Percentiles rank a stretch among this genome's conserved stretches.
These are phyloP conservation scores for Polyplosphaeria fusca DNA, from an alignment of 495 filamentous ascomycete species.

Conservation along the genomic window DNA sequence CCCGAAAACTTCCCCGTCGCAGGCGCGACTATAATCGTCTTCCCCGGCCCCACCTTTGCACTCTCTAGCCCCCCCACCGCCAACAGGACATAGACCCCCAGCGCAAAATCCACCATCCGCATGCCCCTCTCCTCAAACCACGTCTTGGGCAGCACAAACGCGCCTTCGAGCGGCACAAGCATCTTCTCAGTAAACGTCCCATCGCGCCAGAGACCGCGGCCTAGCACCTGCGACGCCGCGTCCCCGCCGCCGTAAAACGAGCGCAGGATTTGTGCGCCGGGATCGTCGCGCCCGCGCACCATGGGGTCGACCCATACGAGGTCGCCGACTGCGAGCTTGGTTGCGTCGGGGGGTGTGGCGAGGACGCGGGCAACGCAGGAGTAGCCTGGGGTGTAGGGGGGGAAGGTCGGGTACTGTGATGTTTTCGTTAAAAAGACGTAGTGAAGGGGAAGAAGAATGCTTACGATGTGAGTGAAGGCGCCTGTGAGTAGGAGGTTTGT, in stretches of 20 bases:
- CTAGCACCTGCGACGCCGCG: slow-evolving; percentile 35
- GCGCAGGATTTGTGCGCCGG: slow-evolving; percentile 38
- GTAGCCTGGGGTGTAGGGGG: slow-evolving; percentile 31
- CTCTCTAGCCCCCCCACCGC: slow-evolving; percentile 53
- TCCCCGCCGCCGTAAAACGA: slow-evolving; percentile 39
- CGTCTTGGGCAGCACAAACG: slow-evolving; percentile 44
- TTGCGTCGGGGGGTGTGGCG: slow-evolving; percentile 48
- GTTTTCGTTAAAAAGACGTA: too few species aligned
- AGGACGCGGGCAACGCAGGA: slow-evolving; percentile 48
- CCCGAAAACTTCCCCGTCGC: slow-evolving; percentile 39
- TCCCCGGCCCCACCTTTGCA: slow-evolving; percentile 45
- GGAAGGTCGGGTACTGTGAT: slow-evolving; percentile 35
- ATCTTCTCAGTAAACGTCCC: slow-evolving; percentile 47
- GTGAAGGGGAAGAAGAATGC: too few species aligned
- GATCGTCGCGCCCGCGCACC: slow-evolving; percentile 48
- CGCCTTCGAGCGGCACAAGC: slow-evolving; percentile 49
- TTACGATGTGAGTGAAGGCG: background rate
- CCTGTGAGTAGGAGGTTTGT: slow-evolving; percentile 1
- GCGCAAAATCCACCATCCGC: slow-evolving; percentile 40
- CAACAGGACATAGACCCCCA: slow-evolving; percentile 41
- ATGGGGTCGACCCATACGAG: slow-evolving; percentile 49
- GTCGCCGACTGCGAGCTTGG: slow-evolving; percentile 43
- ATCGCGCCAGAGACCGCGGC: slow-evolving; percentile 48
- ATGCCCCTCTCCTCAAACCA: slow-evolving; percentile 42
- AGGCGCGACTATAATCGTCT: slow-evolving; percentile 35